A percentile compares a stretch with the other conserved stretches of the same genome.
Conservation (phyloP, 345 rosid species). For the Aurinia saxatilis region DNA sequence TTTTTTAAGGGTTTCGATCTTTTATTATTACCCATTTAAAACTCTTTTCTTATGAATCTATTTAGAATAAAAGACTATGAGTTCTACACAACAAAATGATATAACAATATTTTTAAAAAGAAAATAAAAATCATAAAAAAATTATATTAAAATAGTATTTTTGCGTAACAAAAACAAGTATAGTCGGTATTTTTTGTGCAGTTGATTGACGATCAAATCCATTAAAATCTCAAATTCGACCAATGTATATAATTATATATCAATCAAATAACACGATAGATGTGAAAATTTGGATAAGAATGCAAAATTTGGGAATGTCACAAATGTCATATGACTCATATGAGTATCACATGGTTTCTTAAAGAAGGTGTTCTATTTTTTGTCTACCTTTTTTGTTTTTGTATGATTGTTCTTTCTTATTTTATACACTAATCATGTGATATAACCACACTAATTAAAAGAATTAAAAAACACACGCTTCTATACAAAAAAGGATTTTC, state of each 20-base stretch:
- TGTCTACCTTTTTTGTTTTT: neutral
- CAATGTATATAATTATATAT: no score
- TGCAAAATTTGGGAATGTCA: neutral
- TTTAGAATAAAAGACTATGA: no score
- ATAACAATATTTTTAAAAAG: no score
- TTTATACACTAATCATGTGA: neutral
- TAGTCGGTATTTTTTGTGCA: no score
- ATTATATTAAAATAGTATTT: no score
- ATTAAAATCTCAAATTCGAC: no score
- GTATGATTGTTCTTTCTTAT: neutral
- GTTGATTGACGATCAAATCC: neutral
- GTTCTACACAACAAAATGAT: no score
- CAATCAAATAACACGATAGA: neutral
- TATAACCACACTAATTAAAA: neutral
- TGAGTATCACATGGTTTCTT: neutral
- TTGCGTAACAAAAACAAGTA: no score
- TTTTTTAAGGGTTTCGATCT: neutral
- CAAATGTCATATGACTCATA: neutral
- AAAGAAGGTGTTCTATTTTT: neutral
- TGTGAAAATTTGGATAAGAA: neutral
- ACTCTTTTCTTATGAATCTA: no score
- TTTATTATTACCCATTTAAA: no score
- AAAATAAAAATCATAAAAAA: no score
- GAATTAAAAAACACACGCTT: neutral
- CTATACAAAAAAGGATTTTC: neutral